A percentile compares a stretch with the other conserved stretches of the same genome.
Conservation (phyloP, 2,329 filamentous ascomycete genomes). For the Ophiostoma populinum region DNA sequence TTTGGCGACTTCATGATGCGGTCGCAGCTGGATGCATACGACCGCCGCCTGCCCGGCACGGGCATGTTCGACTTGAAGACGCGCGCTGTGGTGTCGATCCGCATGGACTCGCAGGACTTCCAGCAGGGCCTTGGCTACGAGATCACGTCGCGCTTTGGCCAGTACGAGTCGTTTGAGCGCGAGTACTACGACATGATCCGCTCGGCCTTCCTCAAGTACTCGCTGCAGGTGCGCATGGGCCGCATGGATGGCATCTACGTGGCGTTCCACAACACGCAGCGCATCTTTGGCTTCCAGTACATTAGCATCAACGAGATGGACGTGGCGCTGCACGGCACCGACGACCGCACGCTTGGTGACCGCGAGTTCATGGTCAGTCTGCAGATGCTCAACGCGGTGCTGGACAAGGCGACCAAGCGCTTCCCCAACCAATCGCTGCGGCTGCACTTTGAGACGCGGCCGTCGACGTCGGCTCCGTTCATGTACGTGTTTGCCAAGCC, state of each 20-base stretch:
- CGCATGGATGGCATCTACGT: constrained; percentile 98
- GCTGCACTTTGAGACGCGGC: constrained; percentile 64
- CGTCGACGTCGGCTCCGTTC: constrained; percentile 33
- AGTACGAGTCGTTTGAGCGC: constrained; percentile 82
- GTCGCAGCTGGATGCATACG: constrained; percentile 83
- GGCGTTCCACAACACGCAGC: constrained; percentile 84
- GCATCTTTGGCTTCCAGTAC: constrained; percentile 97
- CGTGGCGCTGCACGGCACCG: constrained; percentile 64
- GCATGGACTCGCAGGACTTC: constrained; percentile 63
- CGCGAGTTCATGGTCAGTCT: constrained; percentile 74
- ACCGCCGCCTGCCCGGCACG: constrained; percentile 68
- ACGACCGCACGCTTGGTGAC: constrained; percentile 50
- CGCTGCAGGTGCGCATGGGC: constrained; percentile 87
- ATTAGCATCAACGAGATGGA: constrained; percentile 80
- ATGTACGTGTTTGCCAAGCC: constrained; percentile 90
- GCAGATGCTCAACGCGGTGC: constrained; percentile 56
- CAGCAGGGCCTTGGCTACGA: constrained; percentile 73
- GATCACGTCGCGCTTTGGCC: constrained; percentile 56
- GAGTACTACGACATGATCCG: constrained; percentile 97
- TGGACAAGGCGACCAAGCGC: constrained; percentile 56
- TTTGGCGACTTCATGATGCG: constrained; percentile 83
- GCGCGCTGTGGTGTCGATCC: constrained; percentile 74
- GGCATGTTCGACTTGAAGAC: constrained; percentile 97
- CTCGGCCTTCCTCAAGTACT: constrained; percentile 89
- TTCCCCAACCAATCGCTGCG: constrained; percentile 66